Evolutionary conservation across 495 filamentous ascomycete genomes (phyloP), one percentile per base, ranked within the genome.

Genomic region (Talaromyces liani): DNA sequence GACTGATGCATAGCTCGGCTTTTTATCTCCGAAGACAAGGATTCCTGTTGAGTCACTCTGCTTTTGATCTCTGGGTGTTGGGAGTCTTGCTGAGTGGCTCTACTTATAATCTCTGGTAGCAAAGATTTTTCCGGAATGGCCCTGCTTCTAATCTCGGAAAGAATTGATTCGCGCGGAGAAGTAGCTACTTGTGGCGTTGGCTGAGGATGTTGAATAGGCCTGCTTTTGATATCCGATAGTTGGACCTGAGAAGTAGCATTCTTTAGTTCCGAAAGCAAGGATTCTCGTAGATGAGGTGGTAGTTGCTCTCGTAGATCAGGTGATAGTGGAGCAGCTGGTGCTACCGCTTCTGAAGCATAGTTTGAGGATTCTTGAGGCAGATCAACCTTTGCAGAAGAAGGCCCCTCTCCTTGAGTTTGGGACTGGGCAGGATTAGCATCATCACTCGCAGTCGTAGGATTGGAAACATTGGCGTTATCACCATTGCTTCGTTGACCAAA

Each of bases 401-500:
- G 6, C 49, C 4, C 18, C 1, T 55, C 51, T 29, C n/a, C 51
- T 24, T 14, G 20, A 29, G 24, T 29, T 55, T 55, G 51, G 6
- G 51, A 29, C 51, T 29, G 33, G 22, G 39, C 36, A 20, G 36
- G 10, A 24, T 45, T 2, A n/a, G 18, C 58, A 24, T 25, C 16
- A 8, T 60, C 8, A 1, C 36, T 27, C 18, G 29, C 24, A 53
- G 4, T 24, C 7, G 27, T 62, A 53, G 41, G 7, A 53, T 18
- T 16, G 14, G 14, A n/a, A 33, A 1, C 41, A 12, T 33, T 25
- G n/a, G 20, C 27, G 3, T 61, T 27, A 14, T 27, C 39, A 12
- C 22, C 25, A 7, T 24, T 51, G 14, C 33, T 24, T 59, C 25
- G 20, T 22, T 68, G 72, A 6, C 71, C 69, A 62, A 81, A 72